Evolutionary conservation across 495 filamentous ascomycete species (phyloP).

Genomic region (Lineolata rhizophorae): DNA sequence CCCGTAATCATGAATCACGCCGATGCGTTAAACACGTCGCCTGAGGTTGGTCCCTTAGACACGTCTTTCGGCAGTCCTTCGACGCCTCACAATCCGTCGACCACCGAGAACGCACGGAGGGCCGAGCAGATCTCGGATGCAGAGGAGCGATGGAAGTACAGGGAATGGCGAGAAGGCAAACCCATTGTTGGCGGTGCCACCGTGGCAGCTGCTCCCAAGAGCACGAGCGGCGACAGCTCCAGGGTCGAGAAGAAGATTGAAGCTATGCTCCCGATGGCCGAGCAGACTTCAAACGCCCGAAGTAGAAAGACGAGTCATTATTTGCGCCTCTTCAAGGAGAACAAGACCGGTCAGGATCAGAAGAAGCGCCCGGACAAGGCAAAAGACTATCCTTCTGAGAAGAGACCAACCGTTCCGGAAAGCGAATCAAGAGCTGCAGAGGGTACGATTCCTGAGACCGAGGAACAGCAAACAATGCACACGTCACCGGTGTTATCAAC

Average conservation of each 20-base stretch:
- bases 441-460: no score
- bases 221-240: conserved; percentile 12
- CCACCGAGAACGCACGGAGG: no score
- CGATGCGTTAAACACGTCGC: no score
- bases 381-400: conserved; percentile 6
- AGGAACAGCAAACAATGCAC: no score
- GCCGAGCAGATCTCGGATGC: no score
- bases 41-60: no score
- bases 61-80: no score
- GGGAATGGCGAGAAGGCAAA: conserved; percentile 20
- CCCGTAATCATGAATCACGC: no score
- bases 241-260: conserved; percentile 66
- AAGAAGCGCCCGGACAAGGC: conserved; percentile 16
- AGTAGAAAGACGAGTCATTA: conserved; percentile 91
- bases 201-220: neutral
- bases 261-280: conserved; percentile 52
- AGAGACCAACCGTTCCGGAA: neutral
- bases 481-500: no score
- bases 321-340: conserved; percentile 81
- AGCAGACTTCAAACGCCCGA: conserved; percentile 35
- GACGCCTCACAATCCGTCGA: no score
- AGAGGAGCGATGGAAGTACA: no score
- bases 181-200: neutral
- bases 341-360: conserved; percentile 33
- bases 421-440: neutral